These are phyloP conservation scores for Epichloe coenophiala DNA, from an alignment of 2,329 filamentous ascomycete genomes.

Conservation along the genomic window DNA sequence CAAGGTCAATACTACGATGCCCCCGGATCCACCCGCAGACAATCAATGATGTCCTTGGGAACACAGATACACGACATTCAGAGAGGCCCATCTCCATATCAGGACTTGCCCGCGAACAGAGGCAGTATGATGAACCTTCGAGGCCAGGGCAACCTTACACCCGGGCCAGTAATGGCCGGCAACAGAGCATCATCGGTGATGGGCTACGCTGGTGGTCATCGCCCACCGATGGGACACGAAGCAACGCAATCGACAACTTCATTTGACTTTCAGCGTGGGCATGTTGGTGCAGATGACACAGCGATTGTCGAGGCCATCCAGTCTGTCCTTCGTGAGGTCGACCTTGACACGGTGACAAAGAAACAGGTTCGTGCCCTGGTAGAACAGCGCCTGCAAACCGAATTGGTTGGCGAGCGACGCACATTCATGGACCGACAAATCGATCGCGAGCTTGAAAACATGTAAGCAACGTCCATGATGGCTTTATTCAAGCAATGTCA, in stretches of 20 bases:
- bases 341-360: constrained; percentile 95
- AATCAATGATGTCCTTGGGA: constrained; percentile 59
- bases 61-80: constrained; percentile 29
- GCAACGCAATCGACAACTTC: constrained; percentile 37
- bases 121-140: constrained; percentile 51
- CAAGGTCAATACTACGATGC: constrained; percentile 35
- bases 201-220: constrained; percentile 33
- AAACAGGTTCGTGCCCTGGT: constrained; percentile 88
- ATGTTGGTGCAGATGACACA: constrained; percentile 59
- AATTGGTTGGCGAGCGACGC: constrained; percentile 72
- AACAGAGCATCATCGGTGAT: constrained; percentile 31
- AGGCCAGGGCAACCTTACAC: constrained; percentile 33
- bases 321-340: constrained; percentile 70
- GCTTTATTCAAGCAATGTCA: not conserved
- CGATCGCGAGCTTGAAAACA: constrained; percentile 83
- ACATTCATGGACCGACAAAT: constrained; percentile 88
- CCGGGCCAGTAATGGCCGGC: constrained; percentile 21
- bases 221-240: constrained; percentile 30
- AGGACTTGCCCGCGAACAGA: constrained; percentile 36
- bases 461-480: constrained; percentile 41
- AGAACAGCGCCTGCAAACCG: constrained; percentile 84
- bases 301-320: constrained; percentile 78
- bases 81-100: constrained; percentile 43
- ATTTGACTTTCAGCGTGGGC: constrained; percentile 47
- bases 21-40: constrained; percentile 42